Conservation (phyloP, 1,284 basidiomycete genomes). For the Malassezia furfur region DNA sequence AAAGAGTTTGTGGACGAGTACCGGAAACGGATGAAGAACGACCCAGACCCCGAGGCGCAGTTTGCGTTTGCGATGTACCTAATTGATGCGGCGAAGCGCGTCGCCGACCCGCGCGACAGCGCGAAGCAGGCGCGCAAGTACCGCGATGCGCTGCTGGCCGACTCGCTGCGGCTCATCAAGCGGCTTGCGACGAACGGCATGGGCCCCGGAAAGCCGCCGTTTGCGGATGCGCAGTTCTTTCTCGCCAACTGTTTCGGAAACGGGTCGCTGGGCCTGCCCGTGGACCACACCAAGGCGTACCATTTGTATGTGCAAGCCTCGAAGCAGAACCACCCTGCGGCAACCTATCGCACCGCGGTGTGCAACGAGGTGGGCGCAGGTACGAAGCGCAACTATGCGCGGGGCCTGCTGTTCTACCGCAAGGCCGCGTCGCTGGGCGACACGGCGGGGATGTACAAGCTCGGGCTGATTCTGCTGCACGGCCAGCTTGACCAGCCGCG, state of each 20-base stretch:
- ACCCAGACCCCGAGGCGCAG: constrained; percentile 97
- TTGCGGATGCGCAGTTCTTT: constrained; percentile 98
- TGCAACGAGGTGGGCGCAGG: constrained; percentile 99
- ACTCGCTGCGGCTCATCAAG: constrained; percentile 84
- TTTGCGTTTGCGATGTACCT: constrained; percentile 95
- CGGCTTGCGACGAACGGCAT: constrained; percentile 69
- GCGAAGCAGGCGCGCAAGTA: constrained; percentile 58
- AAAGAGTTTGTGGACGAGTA: constrained; percentile 97
- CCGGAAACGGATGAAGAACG: constrained; percentile 87
- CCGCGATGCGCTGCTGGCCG: constrained; percentile 73
- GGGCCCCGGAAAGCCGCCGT: constrained; percentile 59
- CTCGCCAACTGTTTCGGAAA: constrained; percentile 95
- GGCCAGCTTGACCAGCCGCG: constrained; percentile 73
- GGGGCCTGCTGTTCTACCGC: constrained; percentile 89
- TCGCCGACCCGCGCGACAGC: constrained; percentile 41
- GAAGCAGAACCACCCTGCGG: constrained; percentile 90
- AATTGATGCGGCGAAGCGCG: constrained; percentile 92
- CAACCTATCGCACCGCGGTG: constrained; percentile 92
- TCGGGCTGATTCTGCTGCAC: constrained; percentile 85
- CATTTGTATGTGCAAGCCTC: constrained; percentile 95
- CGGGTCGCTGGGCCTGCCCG: constrained; percentile 80
- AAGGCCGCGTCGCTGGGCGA: constrained; percentile 93
- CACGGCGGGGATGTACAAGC: constrained; percentile 97
- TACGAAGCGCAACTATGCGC: constrained; percentile 74
- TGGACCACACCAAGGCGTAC: constrained; percentile 96